These are phyloP conservation scores for Fusarium virguliforme DNA, from an alignment of 2,329 filamentous ascomycete species.

Conservation along the genomic window DNA sequence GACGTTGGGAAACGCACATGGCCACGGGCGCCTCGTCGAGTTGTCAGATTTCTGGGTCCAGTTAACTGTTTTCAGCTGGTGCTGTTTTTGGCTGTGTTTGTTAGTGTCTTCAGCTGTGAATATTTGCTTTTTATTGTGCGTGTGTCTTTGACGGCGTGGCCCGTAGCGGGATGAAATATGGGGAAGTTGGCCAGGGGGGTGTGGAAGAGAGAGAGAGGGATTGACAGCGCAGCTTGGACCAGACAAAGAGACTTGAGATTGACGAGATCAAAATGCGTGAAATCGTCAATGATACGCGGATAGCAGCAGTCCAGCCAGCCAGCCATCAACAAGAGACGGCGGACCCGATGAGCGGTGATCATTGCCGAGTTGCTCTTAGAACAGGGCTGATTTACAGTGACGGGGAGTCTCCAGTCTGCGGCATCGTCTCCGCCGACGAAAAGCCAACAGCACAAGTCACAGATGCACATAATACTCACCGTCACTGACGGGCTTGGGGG, in stretches of 20 bases:
- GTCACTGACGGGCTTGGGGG: not conserved
- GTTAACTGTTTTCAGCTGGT: slow-evolving; percentile 1
- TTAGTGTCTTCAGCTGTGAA: not conserved
- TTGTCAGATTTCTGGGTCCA: not conserved
- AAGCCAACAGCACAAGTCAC: not conserved
- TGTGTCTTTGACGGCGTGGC: not conserved
- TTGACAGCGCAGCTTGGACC: slow-evolving; percentile 14
- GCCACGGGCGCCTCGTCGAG: slow-evolving; percentile 17
- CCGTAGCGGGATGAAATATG: slow-evolving; percentile 12
- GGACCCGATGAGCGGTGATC: slow-evolving; percentile 25
- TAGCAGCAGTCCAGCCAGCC: not conserved
- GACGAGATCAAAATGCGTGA: slow-evolving; percentile 25
- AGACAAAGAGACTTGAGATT: slow-evolving; percentile 12
- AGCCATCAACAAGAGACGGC: not conserved
- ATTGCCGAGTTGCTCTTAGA: slow-evolving; percentile 16
- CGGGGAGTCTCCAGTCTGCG: not conserved
- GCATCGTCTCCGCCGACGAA: not conserved
- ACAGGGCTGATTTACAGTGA: slow-evolving; percentile 27
- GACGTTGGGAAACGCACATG: slow-evolving; percentile 46
- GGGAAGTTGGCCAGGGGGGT: not conserved
- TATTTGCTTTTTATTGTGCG: not conserved
- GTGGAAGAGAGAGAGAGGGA: not conserved
- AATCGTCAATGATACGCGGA: slow-evolving; percentile 1
- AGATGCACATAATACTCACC: not conserved
- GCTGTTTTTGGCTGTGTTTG: not conserved